Evolutionary conservation across 208 protist species (phyloP).

Genomic region (Leishmania mexicana): DNA sequence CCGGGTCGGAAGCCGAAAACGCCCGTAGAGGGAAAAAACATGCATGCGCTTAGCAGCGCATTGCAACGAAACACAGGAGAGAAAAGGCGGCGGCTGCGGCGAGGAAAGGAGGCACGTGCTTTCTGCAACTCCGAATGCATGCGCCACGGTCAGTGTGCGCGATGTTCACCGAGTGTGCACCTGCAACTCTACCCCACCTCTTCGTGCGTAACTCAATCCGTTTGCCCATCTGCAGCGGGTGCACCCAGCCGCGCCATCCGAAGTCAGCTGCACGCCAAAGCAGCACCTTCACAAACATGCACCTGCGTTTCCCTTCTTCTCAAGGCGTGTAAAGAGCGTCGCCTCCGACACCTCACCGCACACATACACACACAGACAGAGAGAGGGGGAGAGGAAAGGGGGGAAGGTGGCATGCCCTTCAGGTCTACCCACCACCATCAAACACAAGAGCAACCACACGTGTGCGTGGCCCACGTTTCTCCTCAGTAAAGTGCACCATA

Average conservation of each 20-base stretch:
- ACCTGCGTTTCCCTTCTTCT: conserved; percentile 2
- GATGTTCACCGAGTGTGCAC: background rate
- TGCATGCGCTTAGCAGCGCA: background rate
- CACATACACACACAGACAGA: background rate
- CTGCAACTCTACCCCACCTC: background rate
- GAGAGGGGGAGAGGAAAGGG: background rate
- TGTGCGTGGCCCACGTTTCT: background rate
- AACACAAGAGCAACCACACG: background rate
- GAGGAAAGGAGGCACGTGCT: background rate
- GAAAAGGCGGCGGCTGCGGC: background rate
- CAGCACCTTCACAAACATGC: background rate
- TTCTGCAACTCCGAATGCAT: background rate
- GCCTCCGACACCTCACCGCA: background rate
- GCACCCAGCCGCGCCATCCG: background rate
- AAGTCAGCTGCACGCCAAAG: background rate
- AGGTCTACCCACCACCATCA: background rate
- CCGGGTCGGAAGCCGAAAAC: background rate
- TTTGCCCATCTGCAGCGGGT: background rate
- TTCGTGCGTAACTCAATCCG: background rate
- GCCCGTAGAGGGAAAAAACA: background rate
- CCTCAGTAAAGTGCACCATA: conserved; percentile 74
- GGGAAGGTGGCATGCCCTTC: background rate
- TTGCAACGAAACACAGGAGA: background rate
- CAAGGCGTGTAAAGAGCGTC: background rate
- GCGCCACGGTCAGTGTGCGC: background rate